These are phyloP conservation scores for Seiridium cupressi DNA, from an alignment of 2,329 filamentous ascomycete genomes.

Conservation along the genomic window DNA sequence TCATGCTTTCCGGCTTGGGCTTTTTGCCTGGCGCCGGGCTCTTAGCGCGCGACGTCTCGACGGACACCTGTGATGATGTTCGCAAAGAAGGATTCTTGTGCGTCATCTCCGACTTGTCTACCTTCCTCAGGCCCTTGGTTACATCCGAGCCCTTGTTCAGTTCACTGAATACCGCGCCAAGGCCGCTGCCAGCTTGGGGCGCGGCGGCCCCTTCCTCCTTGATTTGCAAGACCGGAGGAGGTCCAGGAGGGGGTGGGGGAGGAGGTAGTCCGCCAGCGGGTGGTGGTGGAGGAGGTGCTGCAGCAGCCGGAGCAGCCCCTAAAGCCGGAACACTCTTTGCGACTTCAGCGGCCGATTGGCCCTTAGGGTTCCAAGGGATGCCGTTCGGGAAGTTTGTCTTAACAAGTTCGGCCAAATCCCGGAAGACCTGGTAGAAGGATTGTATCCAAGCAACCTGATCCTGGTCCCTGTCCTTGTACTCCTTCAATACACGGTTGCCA, in stretches of 20 bases:
- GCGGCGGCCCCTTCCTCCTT: conserved; percentile 47
- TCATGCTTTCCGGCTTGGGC: conserved; percentile 82
- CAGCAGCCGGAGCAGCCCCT: conserved; percentile 35
- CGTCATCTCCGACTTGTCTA: conserved; percentile 94
- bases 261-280: conserved; percentile 59
- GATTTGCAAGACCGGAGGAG: conserved; percentile 64
- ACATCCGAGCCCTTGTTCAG: conserved; percentile 88
- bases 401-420: conserved; percentile 77
- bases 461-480: conserved; percentile 78
- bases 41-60: conserved; percentile 64
- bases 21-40: conserved; percentile 87
- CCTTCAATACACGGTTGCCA: conserved; percentile 89
- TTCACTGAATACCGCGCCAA: conserved; percentile 87
- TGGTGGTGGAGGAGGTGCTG: conserved; percentile 51
- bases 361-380: conserved; percentile 81
- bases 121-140: conserved; percentile 85
- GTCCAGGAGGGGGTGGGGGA: conserved; percentile 69
- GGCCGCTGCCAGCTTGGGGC: conserved; percentile 52
- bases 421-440: conserved; percentile 89
- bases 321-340: conserved; percentile 54
- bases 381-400: conserved; percentile 79
- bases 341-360: conserved; percentile 69
- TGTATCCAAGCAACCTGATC: conserved; percentile 86
- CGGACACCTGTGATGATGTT: conserved; percentile 67
- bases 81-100: conserved; percentile 94